Percentiles rank a stretch among this genome's conserved stretches.
Evolutionary conservation across 1,284 basidiomycete species (phyloP).

Genomic region (Moesziomyces parantarcticus): DNA sequence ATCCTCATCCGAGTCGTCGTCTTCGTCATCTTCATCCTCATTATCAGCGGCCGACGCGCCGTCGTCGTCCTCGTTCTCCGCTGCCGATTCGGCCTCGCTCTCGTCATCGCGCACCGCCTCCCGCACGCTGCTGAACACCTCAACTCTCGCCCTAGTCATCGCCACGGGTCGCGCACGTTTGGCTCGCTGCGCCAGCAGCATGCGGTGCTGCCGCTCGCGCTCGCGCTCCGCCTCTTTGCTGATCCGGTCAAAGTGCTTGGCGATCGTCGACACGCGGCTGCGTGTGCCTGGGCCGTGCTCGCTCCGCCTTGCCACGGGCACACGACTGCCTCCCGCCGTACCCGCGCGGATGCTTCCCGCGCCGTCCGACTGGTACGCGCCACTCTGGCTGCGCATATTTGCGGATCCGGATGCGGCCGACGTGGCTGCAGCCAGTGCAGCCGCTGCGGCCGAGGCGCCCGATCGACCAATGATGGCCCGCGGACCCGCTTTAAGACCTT

Average conservation of each 20-base stretch:
- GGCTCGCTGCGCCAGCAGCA: slow-evolving; percentile 52
- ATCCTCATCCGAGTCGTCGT: slow-evolving; percentile 45
- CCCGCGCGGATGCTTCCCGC: slow-evolving; percentile 23
- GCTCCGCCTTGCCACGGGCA: slow-evolving; percentile 37
- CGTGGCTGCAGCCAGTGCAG: slow-evolving; percentile 14
- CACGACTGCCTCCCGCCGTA: slow-evolving; percentile 23
- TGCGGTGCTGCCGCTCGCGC: slow-evolving; percentile 69
- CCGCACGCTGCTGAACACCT: slow-evolving; percentile 88
- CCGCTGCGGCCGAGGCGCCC: slow-evolving; percentile 30
- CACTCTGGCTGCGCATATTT: slow-evolving; percentile 22
- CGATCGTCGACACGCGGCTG: slow-evolving; percentile 71
- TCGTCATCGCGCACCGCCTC: slow-evolving; percentile 88
- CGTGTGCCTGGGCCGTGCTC: slow-evolving; percentile 47
- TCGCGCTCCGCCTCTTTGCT: slow-evolving; percentile 72
- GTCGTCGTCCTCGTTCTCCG: slow-evolving; percentile 42
- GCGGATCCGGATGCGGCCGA: slow-evolving; percentile 3
- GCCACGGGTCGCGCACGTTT: slow-evolving; percentile 88
- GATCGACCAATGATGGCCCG: slow-evolving; percentile 48
- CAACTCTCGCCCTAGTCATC: slow-evolving; percentile 86
- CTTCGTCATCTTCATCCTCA: slow-evolving; percentile 52
- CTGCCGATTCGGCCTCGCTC: slow-evolving; percentile 47
- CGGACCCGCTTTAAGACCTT: slow-evolving; percentile 46
- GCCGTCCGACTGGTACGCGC: slow-evolving; percentile 36
- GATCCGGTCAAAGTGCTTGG: slow-evolving; percentile 71
- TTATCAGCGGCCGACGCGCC: slow-evolving; percentile 48